phyloP scores from a whole-genome alignment of 208 protist genomes.

The Trypanosoma cruzi region DNA sequence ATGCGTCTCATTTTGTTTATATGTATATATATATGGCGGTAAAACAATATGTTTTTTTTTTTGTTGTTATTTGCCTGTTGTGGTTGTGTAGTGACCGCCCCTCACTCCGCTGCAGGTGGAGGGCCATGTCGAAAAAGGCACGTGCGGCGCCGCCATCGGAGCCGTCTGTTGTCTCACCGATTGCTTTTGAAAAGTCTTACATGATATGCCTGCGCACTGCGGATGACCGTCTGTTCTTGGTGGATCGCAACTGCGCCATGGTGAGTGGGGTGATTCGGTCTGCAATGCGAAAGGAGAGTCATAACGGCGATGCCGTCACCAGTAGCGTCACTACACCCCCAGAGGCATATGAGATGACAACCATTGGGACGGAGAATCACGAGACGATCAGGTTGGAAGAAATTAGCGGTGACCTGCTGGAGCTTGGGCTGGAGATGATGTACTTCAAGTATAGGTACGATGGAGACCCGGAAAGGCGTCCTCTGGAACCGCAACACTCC shows the following conservation, averaged over 20 bases:
- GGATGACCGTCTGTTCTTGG: conserved; percentile 60
- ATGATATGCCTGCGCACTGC: conserved; percentile 58
- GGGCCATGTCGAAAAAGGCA: conserved; percentile 24
- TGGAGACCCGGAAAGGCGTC: conserved; percentile 56
- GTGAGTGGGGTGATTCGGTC: conserved; percentile 48
- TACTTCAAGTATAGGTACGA: conserved; percentile 75
- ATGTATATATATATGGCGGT: too few relatives aligned
- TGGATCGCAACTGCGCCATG: conserved; percentile 74
- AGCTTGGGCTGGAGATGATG: conserved; percentile 58
- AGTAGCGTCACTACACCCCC: neutral
- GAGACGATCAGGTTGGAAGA: conserved; percentile 56
- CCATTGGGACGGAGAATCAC: conserved; percentile 36
- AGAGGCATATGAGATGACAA: neutral
- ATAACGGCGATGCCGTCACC: neutral
- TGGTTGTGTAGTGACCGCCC: too few relatives aligned
- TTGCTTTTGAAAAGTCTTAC: conserved; percentile 39
- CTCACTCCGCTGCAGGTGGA: too few relatives aligned
- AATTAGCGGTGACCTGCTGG: conserved; percentile 40
- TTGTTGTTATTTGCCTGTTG: neutral
- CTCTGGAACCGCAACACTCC: conserved; percentile 19
- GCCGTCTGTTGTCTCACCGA: conserved; percentile 14
- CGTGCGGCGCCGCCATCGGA: conserved; percentile 1
- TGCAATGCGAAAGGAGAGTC: conserved; percentile 6
- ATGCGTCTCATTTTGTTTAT: too few relatives aligned
- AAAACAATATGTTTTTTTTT: too few relatives aligned